Evolutionary conservation across 2,329 filamentous ascomycete genomes (phyloP).

Genomic region (Geoglossum cookeanum): DNA sequence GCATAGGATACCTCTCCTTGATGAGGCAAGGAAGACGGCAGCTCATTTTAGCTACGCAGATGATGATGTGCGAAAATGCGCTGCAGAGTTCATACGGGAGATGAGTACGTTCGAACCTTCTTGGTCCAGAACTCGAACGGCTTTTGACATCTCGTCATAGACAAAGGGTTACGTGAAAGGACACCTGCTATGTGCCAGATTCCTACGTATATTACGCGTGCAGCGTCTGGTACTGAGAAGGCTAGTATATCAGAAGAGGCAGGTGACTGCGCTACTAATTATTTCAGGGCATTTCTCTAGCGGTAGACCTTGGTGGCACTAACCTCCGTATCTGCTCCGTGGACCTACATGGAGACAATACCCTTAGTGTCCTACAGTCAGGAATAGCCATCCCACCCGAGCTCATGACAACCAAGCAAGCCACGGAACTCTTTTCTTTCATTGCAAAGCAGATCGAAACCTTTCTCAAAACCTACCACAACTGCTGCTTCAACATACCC

Average conservation of each 20-base stretch:
- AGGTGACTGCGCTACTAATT: background rate
- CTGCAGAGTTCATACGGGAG: no score
- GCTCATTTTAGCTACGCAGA: background rate
- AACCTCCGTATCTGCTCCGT: conserved; percentile 98
- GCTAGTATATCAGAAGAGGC: background rate
- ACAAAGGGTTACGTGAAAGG: background rate
- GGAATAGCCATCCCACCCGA: conserved; percentile 82
- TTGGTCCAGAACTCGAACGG: no score
- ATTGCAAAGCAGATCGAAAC: conserved; percentile 79
- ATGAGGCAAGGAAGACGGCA: background rate
- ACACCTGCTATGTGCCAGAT: background rate
- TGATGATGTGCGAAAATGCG: no score
- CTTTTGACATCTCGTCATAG: background rate
- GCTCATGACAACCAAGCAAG: conserved; percentile 53
- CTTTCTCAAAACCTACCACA: conserved; percentile 75
- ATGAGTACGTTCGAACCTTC: no score
- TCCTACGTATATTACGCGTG: background rate
- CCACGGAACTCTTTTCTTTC: conserved; percentile 69
- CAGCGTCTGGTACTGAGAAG: background rate
- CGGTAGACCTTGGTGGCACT: conserved; percentile 92
- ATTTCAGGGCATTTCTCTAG: conserved; percentile 74
- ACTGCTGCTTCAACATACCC: conserved; percentile 51
- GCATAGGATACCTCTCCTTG: background rate
- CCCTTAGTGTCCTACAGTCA: conserved; percentile 80
- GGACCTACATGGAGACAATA: conserved; percentile 79